Evolutionary conservation across 306 rosid genomes (phyloP), one percentile per base, ranked within the genome.

Genomic region (Alnus rubra): DNA sequence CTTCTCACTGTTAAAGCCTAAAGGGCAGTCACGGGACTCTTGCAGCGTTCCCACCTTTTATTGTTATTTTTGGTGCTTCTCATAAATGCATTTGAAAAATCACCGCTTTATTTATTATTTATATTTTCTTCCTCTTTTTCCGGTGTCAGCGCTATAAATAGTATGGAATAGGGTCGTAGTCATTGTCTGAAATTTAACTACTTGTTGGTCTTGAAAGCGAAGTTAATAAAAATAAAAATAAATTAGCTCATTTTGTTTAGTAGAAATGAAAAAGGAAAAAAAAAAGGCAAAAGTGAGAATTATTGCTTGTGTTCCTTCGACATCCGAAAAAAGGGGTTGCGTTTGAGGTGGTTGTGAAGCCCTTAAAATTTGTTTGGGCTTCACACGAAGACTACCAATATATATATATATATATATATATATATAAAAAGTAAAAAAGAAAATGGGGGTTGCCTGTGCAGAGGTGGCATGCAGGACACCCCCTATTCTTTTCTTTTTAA

Each of bases 1-100:
- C 28, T 23, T 23, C 28, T 23, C 28, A 23, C 28, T 0, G 28
- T 23, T 23, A 23, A n/a, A n/a, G n/a, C n/a, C n/a, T n/a, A n/a
- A 23, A 94, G 87, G 84, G 87, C 83, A 88, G 86, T 89, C 98
- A 94, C 96, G 77, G 73, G 90, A 82, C 28, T 84, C 92, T 56
- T 94, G 97, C 84, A 77, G 71, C 69, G 79, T 59, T 33, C 35
- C 19, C 37, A 74, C 28, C 28, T 23, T 76, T 82, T 28, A 47
- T 35, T 62, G 51, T 16, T 70, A 44, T 72, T 82, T 77, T 64
- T 74, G 72, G 31, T 85, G 86, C 65, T 78, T 50, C 16, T 84
- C 88, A 85, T 94, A 82, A 92, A 90, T 90, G 92, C 74, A 74
- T 82, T 78, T 79, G 71, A 82, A 84, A 47, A 79, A 83, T 69